These are phyloP conservation scores for Lippia alba DNA, from an alignment of 305 asterid species.

Conservation along the genomic window DNA sequence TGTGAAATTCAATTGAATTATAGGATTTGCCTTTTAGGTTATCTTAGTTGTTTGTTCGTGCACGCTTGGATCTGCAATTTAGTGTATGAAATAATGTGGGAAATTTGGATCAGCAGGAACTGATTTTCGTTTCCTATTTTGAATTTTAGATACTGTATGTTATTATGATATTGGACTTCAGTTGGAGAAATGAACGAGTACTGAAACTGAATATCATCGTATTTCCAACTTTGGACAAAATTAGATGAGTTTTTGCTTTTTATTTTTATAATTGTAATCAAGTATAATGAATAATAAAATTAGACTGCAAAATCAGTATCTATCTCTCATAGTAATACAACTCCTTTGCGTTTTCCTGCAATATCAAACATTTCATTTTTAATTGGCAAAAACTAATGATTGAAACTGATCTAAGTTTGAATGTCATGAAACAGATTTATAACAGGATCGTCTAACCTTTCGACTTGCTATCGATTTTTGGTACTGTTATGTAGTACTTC, in stretches of 20 bases:
- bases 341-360: background rate
- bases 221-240: no score
- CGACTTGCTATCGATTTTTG: slow-evolving; percentile 16
- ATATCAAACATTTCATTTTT: background rate
- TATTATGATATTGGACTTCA: slow-evolving; percentile 18
- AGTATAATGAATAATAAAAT: no score
- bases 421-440: background rate
- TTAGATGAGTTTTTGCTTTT: no score
- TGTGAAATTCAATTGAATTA: slow-evolving; percentile 2
- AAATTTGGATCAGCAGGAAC: slow-evolving; percentile 1
- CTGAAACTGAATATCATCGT: no score
- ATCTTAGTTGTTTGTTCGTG: background rate
- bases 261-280: no score
- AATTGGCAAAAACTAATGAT: no score
- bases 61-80: background rate
- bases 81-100: slow-evolving; percentile 9
- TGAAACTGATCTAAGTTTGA: background rate
- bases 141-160: background rate
- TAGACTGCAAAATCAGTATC: no score
- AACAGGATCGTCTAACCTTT: slow-evolving; percentile 3
- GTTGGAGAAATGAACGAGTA: background rate
- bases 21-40: background rate
- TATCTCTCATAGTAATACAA: no score
- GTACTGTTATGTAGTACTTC: background rate
- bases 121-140: background rate